These are phyloP conservation scores for Ophiocordyceps robertsii DNA, from an alignment of 2,329 filamentous ascomycete species.

Conservation along the genomic window DNA sequence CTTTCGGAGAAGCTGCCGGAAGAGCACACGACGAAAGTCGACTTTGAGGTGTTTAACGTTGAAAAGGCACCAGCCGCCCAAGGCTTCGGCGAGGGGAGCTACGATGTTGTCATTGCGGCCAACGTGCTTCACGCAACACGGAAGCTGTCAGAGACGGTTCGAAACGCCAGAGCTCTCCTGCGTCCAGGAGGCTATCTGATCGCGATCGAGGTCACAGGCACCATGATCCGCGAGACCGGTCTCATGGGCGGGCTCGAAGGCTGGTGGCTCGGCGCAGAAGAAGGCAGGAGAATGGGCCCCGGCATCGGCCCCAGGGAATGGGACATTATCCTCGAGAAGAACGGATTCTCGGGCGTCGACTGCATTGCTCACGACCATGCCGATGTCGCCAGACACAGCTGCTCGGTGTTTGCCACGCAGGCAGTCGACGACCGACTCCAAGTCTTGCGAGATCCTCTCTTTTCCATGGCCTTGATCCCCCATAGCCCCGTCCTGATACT, in stretches of 20 bases:
- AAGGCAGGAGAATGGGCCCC: background rate
- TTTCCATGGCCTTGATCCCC: background rate
- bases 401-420: background rate
- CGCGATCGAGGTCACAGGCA: background rate
- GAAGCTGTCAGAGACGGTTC: conserved; percentile 10
- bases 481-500: background rate
- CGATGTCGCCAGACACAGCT: background rate
- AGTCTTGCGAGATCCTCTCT: background rate
- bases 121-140: conserved; percentile 24
- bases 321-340: background rate
- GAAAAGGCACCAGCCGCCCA: conserved; percentile 13
- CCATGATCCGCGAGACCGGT: background rate
- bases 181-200: conserved; percentile 1
- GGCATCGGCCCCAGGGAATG: conserved; percentile 1
- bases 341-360: conserved; percentile 4
- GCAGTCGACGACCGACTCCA: background rate
- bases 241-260: background rate
- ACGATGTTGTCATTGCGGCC: conserved; percentile 25
- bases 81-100: conserved; percentile 11
- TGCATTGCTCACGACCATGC: background rate
- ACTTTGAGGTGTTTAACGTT: conserved; percentile 14
- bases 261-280: conserved; percentile 1
- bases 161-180: background rate
- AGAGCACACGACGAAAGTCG: conserved; percentile 14
- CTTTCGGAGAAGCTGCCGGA: background rate